phyloP scores from a whole-genome alignment of 2,329 filamentous ascomycete genomes.

The Drechslera avenae region DNA sequence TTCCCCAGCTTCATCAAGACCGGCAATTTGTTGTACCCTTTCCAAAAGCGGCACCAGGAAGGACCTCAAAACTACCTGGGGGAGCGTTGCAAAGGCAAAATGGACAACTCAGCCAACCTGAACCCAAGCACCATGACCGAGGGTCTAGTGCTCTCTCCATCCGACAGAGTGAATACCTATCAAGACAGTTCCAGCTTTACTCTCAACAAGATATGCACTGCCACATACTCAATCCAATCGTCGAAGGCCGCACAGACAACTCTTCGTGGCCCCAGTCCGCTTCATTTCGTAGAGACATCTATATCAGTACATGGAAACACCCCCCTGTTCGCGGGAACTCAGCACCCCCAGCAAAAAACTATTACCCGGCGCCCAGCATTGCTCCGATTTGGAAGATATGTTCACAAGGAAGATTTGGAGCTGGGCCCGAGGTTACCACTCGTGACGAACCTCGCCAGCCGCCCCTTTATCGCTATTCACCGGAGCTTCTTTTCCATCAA shows the following conservation, averaged over 20 bases:
- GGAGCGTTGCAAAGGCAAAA: conserved; percentile 39
- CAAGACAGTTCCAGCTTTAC: neutral
- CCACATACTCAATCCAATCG: conserved; percentile 18
- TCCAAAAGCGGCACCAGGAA: conserved; percentile 26
- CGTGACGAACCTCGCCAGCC: conserved; percentile 14
- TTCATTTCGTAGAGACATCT: conserved; percentile 4
- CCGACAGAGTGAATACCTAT: conserved; percentile 11
- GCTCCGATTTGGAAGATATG: neutral
- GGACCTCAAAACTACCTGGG: conserved; percentile 30
- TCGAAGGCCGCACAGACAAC: conserved; percentile 11
- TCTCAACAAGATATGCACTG: conserved; percentile 21
- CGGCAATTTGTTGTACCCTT: conserved; percentile 19
- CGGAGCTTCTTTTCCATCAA: conserved; percentile 25
- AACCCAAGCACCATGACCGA: conserved; percentile 7
- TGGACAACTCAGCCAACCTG: conserved; percentile 17
- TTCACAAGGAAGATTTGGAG: too few relatives aligned
- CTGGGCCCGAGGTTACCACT: conserved; percentile 13
- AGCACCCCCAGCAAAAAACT: neutral
- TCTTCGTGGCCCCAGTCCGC: conserved; percentile 8
- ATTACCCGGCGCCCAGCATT: neutral
- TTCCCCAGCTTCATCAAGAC: conserved; percentile 10
- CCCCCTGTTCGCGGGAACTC: neutral
- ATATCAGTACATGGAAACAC: neutral
- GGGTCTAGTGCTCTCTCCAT: neutral
- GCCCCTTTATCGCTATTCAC: conserved; percentile 1